phyloP scores from a whole-genome alignment of 1,139 yeast genomes.

The Candida freyschussii region DNA sequence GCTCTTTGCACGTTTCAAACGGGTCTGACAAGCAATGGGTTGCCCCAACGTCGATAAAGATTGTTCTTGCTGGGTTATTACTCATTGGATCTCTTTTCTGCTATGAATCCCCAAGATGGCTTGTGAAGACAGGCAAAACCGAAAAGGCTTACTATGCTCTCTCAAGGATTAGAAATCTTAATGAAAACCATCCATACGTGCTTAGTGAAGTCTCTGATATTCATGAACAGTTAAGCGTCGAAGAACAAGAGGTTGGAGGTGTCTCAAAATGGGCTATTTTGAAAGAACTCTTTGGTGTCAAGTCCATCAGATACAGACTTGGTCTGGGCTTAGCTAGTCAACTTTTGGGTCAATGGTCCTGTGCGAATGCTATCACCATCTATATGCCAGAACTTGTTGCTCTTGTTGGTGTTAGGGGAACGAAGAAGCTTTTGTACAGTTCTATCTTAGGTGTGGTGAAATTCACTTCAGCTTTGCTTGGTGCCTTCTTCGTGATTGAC shows the following conservation, averaged over 20 bases:
- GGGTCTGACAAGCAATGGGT: slow-evolving; percentile 19
- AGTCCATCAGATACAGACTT: slow-evolving; percentile 46
- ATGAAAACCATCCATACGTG: slow-evolving; percentile 46
- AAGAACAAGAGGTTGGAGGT: slow-evolving; percentile 33
- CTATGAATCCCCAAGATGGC: slow-evolving; percentile 66
- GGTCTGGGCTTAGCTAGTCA: slow-evolving; percentile 42
- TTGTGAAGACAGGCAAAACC: slow-evolving; percentile 57
- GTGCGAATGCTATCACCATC: slow-evolving; percentile 53
- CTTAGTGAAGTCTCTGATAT: slow-evolving; percentile 51
- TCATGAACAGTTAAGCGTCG: slow-evolving; percentile 42
- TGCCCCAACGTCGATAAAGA: slow-evolving; percentile 40
- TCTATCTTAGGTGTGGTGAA: slow-evolving; percentile 52
- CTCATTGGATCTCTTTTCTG: slow-evolving; percentile 42
- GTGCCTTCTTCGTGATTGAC: slow-evolving; percentile 45
- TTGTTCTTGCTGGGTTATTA: slow-evolving; percentile 46
- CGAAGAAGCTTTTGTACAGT: slow-evolving; percentile 46
- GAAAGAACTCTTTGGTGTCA: slow-evolving; percentile 34
- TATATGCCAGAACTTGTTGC: slow-evolving; percentile 51
- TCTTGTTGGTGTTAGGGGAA: slow-evolving; percentile 39
- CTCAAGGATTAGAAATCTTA: slow-evolving; percentile 40
- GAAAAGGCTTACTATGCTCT: slow-evolving; percentile 43
- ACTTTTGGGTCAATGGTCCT: slow-evolving; percentile 58
- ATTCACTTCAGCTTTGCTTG: slow-evolving; percentile 37
- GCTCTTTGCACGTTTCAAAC: slow-evolving; percentile 42
- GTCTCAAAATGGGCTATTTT: slow-evolving; percentile 29